These are phyloP conservation scores for Cryptosporidium meleagridis DNA, from an alignment of 169 alveolate genomes.

Conservation along the genomic window DNA sequence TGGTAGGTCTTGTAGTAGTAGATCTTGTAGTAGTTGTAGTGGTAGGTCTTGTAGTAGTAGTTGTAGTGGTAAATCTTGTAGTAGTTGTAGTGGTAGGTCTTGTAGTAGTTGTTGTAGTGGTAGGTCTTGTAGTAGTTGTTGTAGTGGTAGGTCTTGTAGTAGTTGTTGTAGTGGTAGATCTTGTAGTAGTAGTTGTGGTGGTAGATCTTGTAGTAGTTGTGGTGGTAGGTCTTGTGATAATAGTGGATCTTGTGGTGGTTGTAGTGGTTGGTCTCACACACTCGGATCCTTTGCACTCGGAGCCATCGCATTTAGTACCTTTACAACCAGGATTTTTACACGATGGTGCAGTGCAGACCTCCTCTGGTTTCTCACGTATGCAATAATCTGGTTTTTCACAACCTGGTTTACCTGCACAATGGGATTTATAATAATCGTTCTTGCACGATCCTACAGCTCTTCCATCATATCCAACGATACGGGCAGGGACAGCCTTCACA, in stretches of 20 bases:
- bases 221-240: background rate
- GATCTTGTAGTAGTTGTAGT: constrained; percentile 1
- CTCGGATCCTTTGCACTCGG: constrained; percentile 4
- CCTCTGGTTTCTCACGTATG: constrained; percentile 8
- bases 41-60: background rate
- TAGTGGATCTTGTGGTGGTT: background rate
- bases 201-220: constrained; percentile 4
- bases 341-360: background rate
- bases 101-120: constrained; percentile 15
- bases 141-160: constrained; percentile 9
- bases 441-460: constrained; percentile 42
- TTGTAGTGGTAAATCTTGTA: constrained; percentile 18
- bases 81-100: background rate
- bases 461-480: constrained; percentile 54
- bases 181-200: background rate
- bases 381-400: background rate
- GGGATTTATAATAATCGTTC: background rate
- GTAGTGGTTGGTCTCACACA: background rate
- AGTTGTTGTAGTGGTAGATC: background rate
- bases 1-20: constrained; percentile 13
- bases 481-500: constrained; percentile 36
- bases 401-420: background rate
- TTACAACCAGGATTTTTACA: background rate
- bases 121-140: background rate
- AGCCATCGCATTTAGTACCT: background rate